Evolutionary conservation across 495 filamentous ascomycete genomes (phyloP).

Genomic region (Hypoxylon trugodes): DNA sequence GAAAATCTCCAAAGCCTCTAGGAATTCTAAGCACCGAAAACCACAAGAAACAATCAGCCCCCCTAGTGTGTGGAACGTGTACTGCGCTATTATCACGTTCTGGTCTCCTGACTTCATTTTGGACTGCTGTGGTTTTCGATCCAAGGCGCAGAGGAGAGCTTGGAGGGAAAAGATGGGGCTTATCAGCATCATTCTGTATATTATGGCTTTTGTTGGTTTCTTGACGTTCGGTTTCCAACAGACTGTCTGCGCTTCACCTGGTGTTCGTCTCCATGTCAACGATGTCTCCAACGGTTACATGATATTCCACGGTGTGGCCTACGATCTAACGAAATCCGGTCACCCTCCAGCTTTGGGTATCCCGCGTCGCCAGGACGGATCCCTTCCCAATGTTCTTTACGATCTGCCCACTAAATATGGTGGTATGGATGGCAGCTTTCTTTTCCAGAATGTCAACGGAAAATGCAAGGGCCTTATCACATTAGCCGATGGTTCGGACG

Average conservation of each 20-base stretch:
- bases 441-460: slow-evolving; percentile 99
- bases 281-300: slow-evolving; percentile 82
- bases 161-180: slow-evolving; percentile 99
- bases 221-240: slow-evolving; percentile 96
- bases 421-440: slow-evolving; percentile 91
- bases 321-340: slow-evolving; percentile 74
- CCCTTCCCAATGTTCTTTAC: slow-evolving; percentile 78
- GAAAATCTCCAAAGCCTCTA: slow-evolving; percentile 58
- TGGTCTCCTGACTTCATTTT: slow-evolving; percentile 91
- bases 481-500: slow-evolving; percentile 69
- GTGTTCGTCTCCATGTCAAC: slow-evolving; percentile 78
- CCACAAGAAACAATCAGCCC: slow-evolving; percentile 75
- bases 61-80: slow-evolving; percentile 92
- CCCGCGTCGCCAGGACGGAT: slow-evolving; percentile 54
- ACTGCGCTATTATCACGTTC: slow-evolving; percentile 92
- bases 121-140: slow-evolving; percentile 84
- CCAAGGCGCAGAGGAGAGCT: slow-evolving; percentile 86
- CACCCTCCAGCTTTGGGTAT: slow-evolving; percentile 87
- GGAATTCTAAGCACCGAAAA: slow-evolving; percentile 68
- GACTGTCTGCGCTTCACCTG: slow-evolving; percentile 78
- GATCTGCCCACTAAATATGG: slow-evolving; percentile 82
- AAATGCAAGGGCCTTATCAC: slow-evolving; percentile 94
- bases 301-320: slow-evolving; percentile 94
- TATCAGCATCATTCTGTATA: slow-evolving; percentile 88
- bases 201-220: slow-evolving; percentile 91